Evolutionary conservation across 2,329 filamentous ascomycete species (phyloP).

Genomic region (Aspergillus glaucus): DNA sequence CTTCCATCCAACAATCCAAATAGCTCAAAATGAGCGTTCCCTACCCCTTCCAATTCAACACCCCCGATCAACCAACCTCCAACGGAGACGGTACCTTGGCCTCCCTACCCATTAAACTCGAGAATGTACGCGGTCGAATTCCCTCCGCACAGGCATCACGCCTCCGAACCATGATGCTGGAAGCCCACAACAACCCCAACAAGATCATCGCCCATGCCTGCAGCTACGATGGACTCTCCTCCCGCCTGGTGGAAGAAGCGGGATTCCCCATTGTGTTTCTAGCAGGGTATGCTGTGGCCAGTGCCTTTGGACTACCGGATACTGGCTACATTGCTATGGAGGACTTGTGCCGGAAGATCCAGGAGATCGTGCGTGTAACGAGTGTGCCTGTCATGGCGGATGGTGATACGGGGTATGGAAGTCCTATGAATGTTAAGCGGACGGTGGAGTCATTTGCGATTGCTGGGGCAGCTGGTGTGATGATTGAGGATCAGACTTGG

Average conservation of each 20-base stretch:
- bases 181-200: slow-evolving; percentile 28
- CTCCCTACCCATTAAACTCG: neutral
- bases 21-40: slow-evolving; percentile 4
- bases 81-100: neutral
- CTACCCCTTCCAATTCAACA: slow-evolving; percentile 14
- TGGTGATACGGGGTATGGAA: slow-evolving; percentile 45
- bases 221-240: slow-evolving; percentile 39
- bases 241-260: slow-evolving; percentile 41
- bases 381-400: slow-evolving; percentile 41
- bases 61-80: neutral
- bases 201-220: slow-evolving; percentile 43
- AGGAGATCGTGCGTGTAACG: slow-evolving; percentile 35
- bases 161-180: slow-evolving; percentile 13
- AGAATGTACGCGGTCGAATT: slow-evolving; percentile 30
- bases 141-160: slow-evolving; percentile 36
- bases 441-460: slow-evolving; percentile 42
- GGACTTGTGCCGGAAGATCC: slow-evolving; percentile 28
- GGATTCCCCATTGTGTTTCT: slow-evolving; percentile 42
- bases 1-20: neutral
- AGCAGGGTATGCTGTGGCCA: slow-evolving; percentile 37
- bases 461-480: slow-evolving; percentile 32
- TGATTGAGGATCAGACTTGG: slow-evolving; percentile 48
- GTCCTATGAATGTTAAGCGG: slow-evolving; percentile 42
- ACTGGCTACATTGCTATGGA: slow-evolving; percentile 46
- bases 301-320: slow-evolving; percentile 40